Conservation (phyloP, 2,329 filamentous ascomycete genomes). For the Penicillium sp. region DNA sequence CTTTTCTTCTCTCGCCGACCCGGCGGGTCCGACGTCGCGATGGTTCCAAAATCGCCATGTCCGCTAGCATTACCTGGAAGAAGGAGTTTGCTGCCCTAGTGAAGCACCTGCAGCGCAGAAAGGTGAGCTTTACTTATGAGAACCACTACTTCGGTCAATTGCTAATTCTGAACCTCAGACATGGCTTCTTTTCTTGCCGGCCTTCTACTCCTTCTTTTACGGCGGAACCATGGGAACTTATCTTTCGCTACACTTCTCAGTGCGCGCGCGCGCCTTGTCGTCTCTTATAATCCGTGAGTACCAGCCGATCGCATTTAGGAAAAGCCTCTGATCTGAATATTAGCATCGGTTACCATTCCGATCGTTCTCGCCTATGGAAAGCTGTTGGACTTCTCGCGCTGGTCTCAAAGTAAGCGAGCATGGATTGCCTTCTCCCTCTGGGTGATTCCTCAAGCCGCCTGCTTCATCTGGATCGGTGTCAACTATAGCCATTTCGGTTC, state of each 20-base stretch:
- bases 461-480: neutral
- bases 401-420: neutral
- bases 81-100: neutral
- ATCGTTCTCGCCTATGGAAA: neutral
- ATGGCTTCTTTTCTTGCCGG: neutral
- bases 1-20: neutral
- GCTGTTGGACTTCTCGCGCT: neutral
- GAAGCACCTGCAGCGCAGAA: neutral
- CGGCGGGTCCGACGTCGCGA: neutral
- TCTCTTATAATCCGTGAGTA: neutral
- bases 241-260: conserved; percentile 1
- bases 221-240: neutral
- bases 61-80: neutral
- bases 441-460: neutral
- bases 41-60: neutral
- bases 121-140: neutral
- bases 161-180: neutral
- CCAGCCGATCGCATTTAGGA: neutral
- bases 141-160: neutral
- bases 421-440: neutral
- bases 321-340: neutral
- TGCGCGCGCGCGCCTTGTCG: neutral
- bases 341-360: conserved; percentile 1
- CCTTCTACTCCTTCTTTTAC: conserved; percentile 1
- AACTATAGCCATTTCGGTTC: neutral